Percentiles rank a stretch among this genome's conserved stretches.
phyloP scores from a whole-genome alignment of 805 yeast genomes.

The Zygoascus bituminiphila region DNA sequence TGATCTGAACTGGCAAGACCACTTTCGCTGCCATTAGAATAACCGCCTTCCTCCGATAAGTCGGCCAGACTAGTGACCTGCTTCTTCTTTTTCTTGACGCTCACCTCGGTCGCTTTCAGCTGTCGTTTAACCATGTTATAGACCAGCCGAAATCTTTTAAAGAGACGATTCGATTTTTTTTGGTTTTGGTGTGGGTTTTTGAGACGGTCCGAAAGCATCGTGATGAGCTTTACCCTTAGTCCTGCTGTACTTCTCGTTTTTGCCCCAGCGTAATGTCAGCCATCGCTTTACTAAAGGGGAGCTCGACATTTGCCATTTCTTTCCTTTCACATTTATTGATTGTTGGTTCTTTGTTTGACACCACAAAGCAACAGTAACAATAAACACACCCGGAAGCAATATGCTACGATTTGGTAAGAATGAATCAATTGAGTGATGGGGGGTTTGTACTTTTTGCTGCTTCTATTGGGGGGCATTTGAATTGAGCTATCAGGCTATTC shows the following conservation, averaged over 20 bases:
- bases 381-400: background rate
- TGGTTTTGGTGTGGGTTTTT: background rate
- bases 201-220: background rate
- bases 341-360: background rate
- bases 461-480: no score
- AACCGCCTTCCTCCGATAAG: constrained; percentile 6
- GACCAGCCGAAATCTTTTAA: background rate
- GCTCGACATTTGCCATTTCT: background rate
- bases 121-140: background rate
- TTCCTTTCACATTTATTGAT: background rate
- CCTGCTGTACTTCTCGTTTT: background rate
- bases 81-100: constrained; percentile 1
- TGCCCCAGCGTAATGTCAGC: background rate
- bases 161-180: background rate
- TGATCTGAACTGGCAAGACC: constrained; percentile 1
- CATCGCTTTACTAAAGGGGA: background rate
- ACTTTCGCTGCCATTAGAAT: constrained; percentile 8
- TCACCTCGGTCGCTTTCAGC: background rate
- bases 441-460: no score
- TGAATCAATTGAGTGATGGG: no score
- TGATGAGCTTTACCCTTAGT: constrained; percentile 1
- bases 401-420: background rate
- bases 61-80: constrained; percentile 10
- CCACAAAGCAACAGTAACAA: background rate
- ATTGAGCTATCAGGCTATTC: no score